A percentile compares a stretch with the other conserved stretches of the same genome.
These are phyloP conservation scores for Tetrahymena thermophila DNA, from an alignment of 73 alveolate genomes.

Conservation along the genomic window DNA sequence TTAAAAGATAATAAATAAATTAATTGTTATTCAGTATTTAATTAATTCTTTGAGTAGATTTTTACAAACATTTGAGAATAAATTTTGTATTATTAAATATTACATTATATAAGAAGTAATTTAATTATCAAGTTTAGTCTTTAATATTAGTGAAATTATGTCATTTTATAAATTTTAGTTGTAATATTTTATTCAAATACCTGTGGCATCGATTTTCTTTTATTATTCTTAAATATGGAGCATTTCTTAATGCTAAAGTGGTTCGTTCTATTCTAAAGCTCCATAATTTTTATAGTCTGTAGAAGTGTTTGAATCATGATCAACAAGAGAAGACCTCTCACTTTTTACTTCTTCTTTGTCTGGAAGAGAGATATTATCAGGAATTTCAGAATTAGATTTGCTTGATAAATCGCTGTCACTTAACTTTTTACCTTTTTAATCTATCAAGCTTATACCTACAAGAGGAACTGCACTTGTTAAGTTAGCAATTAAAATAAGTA, in stretches of 20 bases:
- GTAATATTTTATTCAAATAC: background rate
- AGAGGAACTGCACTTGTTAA: background rate
- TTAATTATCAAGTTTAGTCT: no score
- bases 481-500: constrained; percentile 16
- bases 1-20: no score
- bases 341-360: background rate
- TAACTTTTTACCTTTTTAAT: background rate
- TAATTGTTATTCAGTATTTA: no score
- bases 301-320: background rate
- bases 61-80: no score
- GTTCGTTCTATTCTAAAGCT: background rate
- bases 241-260: background rate
- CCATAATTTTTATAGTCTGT: background rate
- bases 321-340: background rate
- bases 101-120: background rate
- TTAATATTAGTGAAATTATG: background rate
- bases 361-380: background rate
- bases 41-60: no score
- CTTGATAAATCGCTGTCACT: background rate
- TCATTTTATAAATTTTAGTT: background rate
- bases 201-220: background rate
- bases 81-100: no score
- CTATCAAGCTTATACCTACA: background rate
- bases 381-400: background rate
- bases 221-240: background rate